phyloP scores from a whole-genome alignment of 73 alveolate genomes.

The Uronychia binucleata region DNA sequence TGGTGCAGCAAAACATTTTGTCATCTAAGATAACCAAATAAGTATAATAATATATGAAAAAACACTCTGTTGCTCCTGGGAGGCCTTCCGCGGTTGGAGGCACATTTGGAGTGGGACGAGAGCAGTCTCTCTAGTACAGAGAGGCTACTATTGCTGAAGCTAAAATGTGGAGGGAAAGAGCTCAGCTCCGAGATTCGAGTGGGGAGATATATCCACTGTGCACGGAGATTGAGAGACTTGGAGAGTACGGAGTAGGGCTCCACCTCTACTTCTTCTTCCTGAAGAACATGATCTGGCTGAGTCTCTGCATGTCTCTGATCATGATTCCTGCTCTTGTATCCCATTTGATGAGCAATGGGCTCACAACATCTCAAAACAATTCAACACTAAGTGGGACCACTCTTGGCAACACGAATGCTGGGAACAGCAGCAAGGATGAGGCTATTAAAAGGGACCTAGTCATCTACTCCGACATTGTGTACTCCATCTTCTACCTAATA shows the following conservation, averaged over 20 bases:
- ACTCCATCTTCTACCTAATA: background rate
- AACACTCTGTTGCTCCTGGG: background rate
- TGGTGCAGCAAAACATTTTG: background rate
- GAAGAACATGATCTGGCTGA: constrained; percentile 2
- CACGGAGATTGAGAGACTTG: background rate
- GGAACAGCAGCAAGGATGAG: background rate
- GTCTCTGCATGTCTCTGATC: constrained; percentile 9
- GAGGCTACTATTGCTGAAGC: background rate
- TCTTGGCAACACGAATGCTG: background rate
- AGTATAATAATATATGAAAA: too few relatives aligned
- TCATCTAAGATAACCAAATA: background rate
- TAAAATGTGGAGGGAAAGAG: background rate
- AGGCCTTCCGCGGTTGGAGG: background rate
- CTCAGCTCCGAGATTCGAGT: background rate
- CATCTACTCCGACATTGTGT: background rate
- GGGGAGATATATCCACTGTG: constrained; percentile 1
- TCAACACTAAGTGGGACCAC: background rate
- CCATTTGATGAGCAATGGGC: background rate
- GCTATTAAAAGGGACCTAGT: background rate
- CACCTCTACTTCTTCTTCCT: constrained; percentile 18
- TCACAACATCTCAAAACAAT: background rate
- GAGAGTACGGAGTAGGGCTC: constrained; percentile 30
- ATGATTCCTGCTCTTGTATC: background rate
- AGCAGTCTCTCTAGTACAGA: background rate
- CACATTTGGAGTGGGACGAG: too few relatives aligned